Conservation (phyloP, 2,329 filamentous ascomycete genomes). For the Sphaerulina vaccinii region DNA sequence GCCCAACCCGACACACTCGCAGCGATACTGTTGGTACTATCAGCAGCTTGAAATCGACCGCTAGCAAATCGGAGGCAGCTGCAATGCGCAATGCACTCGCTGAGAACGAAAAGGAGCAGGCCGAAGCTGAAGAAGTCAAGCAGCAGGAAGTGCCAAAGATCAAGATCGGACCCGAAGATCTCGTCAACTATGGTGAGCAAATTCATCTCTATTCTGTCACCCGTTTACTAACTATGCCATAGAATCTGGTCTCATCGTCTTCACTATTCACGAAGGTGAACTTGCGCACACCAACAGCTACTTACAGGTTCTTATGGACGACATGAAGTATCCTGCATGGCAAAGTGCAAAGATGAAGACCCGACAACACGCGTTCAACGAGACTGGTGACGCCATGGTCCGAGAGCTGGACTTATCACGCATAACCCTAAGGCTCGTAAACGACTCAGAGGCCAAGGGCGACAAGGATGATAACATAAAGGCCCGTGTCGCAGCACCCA, state of each 20-base stretch:
- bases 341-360: constrained; percentile 72
- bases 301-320: constrained; percentile 88
- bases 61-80: constrained; percentile 35
- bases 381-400: constrained; percentile 92
- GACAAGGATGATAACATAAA: constrained; percentile 70
- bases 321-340: constrained; percentile 90
- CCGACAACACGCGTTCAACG: constrained; percentile 72
- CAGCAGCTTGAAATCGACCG: constrained; percentile 36
- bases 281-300: constrained; percentile 73
- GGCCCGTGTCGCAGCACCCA: constrained; percentile 80
- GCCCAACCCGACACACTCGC: constrained; percentile 14
- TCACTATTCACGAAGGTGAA: constrained; percentile 88
- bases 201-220: background rate
- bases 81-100: constrained; percentile 46
- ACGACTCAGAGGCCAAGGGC: constrained; percentile 72
- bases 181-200: constrained; percentile 68
- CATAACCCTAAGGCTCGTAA: constrained; percentile 81
- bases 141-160: constrained; percentile 69
- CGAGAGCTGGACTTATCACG: constrained; percentile 96
- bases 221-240: constrained; percentile 37
- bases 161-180: constrained; percentile 72
- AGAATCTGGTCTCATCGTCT: constrained; percentile 91
- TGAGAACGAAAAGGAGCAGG: constrained; percentile 48
- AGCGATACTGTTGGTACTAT: constrained; percentile 32
- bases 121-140: constrained; percentile 42